Conservation (phyloP, 2,329 filamentous ascomycete species). For the Colletotrichum plurivorum region DNA sequence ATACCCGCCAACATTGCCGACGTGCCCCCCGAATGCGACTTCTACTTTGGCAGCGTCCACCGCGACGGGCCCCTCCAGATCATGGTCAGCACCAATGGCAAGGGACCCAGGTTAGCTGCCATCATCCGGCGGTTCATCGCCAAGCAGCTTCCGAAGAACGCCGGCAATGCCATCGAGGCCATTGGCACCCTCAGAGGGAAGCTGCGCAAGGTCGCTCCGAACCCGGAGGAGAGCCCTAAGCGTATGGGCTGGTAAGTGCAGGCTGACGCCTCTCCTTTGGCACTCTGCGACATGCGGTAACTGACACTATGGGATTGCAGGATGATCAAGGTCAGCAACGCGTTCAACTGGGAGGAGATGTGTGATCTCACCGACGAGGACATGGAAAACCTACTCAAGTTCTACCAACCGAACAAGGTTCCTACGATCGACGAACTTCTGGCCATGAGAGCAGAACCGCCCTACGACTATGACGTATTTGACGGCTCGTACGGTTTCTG, state of each 20-base stretch:
- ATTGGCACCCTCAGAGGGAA: conserved; percentile 86
- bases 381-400: conserved; percentile 86
- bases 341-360: conserved; percentile 87
- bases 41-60: conserved; percentile 97
- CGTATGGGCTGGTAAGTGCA: conserved; percentile 85
- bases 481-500: conserved; percentile 73
- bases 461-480: conserved; percentile 64
- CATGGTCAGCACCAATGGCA: conserved; percentile 99
- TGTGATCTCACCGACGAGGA: conserved; percentile 86
- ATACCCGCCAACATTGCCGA: conserved; percentile 97
- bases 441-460: conserved; percentile 64
- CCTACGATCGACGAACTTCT: conserved; percentile 69
- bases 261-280: not conserved
- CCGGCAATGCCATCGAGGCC: conserved; percentile 87
- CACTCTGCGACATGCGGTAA: too few species aligned
- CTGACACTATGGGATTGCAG: conserved; percentile 55
- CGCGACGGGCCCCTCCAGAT: conserved; percentile 95
- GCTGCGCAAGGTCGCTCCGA: conserved; percentile 82
- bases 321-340: conserved; percentile 94
- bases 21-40: conserved; percentile 96
- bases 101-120: conserved; percentile 91
- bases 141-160: conserved; percentile 79
- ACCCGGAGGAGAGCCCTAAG: conserved; percentile 81
- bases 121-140: conserved; percentile 89
- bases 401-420: conserved; percentile 73